These are phyloP conservation scores for Sarcodon sp. DNA, from an alignment of 768 basidiomycete genomes.

Conservation along the genomic window DNA sequence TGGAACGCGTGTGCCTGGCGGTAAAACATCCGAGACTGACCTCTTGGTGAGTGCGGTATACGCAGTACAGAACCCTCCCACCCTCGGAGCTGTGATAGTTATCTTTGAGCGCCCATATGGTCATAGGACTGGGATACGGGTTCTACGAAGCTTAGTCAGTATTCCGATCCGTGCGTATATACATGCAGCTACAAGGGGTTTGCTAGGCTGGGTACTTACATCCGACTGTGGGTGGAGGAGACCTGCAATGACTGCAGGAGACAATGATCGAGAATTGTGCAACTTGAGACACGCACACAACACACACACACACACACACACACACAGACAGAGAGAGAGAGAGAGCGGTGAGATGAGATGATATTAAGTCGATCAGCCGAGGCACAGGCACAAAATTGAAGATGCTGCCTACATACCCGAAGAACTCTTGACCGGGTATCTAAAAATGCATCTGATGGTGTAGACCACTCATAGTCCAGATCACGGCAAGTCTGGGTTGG, in stretches of 20 bases:
- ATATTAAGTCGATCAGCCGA: background rate
- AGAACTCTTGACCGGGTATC: conserved; percentile 3
- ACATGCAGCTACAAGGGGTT: background rate
- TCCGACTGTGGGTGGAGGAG: too few relatives aligned
- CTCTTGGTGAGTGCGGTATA: conserved; percentile 12
- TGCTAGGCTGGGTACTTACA: background rate
- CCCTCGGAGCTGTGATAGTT: background rate
- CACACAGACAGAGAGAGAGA: too few relatives aligned
- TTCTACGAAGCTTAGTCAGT: background rate
- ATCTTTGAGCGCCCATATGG: background rate
- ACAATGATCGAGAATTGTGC: background rate
- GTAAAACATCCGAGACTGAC: conserved; percentile 4
- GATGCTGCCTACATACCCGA: background rate
- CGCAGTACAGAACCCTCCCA: conserved; percentile 8
- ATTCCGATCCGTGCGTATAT: background rate
- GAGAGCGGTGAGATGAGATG: too few relatives aligned
- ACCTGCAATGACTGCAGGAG: too few relatives aligned
- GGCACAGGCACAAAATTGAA: background rate
- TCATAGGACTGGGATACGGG: background rate
- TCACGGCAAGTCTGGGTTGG: too few relatives aligned
- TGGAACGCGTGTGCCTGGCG: too few relatives aligned
- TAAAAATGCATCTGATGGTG: background rate
- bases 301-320: background rate
- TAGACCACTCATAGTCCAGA: too few relatives aligned
- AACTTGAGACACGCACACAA: too few relatives aligned